A percentile compares a stretch with the other conserved stretches of the same genome.
Conservation (phyloP, 2,329 filamentous ascomycete genomes). For the Talaromyces sp. region DNA sequence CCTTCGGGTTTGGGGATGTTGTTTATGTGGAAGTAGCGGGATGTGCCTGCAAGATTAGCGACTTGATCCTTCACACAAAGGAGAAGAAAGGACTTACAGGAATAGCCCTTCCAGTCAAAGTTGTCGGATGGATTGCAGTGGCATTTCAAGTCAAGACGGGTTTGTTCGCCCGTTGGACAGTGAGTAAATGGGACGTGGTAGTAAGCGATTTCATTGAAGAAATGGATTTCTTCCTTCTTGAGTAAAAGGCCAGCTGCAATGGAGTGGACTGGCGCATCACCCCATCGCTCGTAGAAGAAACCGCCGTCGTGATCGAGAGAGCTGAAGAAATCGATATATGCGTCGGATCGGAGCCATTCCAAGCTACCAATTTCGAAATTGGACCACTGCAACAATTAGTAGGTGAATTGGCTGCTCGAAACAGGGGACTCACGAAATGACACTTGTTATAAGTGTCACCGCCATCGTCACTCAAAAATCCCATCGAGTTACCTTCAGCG, state of each 20-base stretch:
- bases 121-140: constrained; percentile 95
- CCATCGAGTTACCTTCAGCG: constrained; percentile 78
- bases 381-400: constrained; percentile 68
- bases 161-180: constrained; percentile 88
- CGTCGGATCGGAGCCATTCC: constrained; percentile 84
- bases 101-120: constrained; percentile 99
- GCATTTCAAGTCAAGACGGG: constrained; percentile 79
- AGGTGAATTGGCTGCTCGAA: constrained; percentile 10
- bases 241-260: constrained; percentile 86
- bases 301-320: constrained; percentile 85
- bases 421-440: constrained; percentile 72
- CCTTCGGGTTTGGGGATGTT: constrained; percentile 78
- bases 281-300: constrained; percentile 99
- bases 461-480: constrained; percentile 85
- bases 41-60: constrained; percentile 62
- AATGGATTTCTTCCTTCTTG: constrained; percentile 91
- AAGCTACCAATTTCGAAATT: constrained; percentile 97
- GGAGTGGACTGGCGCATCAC: constrained; percentile 96
- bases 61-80: background rate
- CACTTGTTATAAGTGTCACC: constrained; percentile 95
- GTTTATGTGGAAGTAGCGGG: constrained; percentile 81
- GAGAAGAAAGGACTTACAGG: constrained; percentile 63
- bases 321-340: constrained; percentile 89
- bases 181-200: constrained; percentile 98
- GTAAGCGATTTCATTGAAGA: constrained; percentile 99